phyloP scores from a whole-genome alignment of 495 filamentous ascomycete genomes.

The Annulohypoxylon nitens region DNA sequence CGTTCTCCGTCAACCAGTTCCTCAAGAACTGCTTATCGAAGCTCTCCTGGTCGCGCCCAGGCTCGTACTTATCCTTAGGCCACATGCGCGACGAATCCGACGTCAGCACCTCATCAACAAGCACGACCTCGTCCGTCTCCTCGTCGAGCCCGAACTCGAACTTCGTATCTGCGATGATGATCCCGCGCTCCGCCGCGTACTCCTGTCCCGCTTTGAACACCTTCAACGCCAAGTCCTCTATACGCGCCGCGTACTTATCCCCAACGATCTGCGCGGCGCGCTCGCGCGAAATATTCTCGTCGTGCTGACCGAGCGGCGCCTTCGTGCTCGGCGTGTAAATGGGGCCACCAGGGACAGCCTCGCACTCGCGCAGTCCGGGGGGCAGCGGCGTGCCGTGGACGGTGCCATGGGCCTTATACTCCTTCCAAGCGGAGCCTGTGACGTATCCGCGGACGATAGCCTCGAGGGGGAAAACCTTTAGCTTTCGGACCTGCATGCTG shows the following conservation, averaged over 20 bases:
- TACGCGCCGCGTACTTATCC: conserved; percentile 75
- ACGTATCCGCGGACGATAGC: conserved; percentile 88
- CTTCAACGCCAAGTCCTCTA: conserved; percentile 77
- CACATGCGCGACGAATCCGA: conserved; percentile 90
- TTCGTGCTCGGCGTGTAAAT: conserved; percentile 94
- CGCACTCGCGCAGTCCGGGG: conserved; percentile 76
- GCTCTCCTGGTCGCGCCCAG: conserved; percentile 81
- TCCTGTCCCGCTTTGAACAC: conserved; percentile 80
- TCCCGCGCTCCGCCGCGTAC: conserved; percentile 82
- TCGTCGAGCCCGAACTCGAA: conserved; percentile 77
- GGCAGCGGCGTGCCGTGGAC: conserved; percentile 82
- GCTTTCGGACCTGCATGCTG: conserved; percentile 84
- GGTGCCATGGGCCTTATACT: conserved; percentile 77
- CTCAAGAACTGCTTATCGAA: conserved; percentile 92
- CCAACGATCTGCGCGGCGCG: conserved; percentile 76
- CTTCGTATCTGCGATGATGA: conserved; percentile 82
- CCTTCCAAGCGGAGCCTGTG: conserved; percentile 91
- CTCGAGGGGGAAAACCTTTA: conserved; percentile 88
- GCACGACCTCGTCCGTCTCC: conserved; percentile 78
- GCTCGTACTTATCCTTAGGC: conserved; percentile 76
- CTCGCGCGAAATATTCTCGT: conserved; percentile 89
- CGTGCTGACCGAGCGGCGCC: conserved; percentile 83
- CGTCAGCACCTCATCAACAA: conserved; percentile 94
- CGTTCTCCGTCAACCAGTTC: conserved; percentile 82
- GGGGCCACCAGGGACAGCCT: conserved; percentile 75